A percentile compares a stretch with the other conserved stretches of the same genome.
Evolutionary conservation across 108 stramenopile genomes (phyloP).

Genomic region (Discostella pseudostelligera): DNA sequence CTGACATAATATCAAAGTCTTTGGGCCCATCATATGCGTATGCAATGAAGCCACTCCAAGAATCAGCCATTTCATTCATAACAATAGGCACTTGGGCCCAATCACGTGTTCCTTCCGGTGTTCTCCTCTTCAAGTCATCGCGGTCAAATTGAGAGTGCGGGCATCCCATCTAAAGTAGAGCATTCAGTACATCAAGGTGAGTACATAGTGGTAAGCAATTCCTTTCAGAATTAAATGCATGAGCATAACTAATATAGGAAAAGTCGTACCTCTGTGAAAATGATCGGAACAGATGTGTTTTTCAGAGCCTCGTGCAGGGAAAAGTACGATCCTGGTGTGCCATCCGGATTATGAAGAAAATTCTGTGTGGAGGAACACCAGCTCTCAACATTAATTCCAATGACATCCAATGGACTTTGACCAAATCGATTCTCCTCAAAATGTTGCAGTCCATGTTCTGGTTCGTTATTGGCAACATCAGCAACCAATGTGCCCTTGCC

Average conservation of each 20-base stretch:
- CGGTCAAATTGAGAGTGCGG: constrained; percentile 53
- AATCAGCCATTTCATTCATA: constrained; percentile 45
- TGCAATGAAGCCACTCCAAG: constrained; percentile 59
- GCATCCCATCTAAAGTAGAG: constrained; percentile 53
- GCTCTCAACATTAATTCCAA: constrained; percentile 61
- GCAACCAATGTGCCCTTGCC: constrained; percentile 9
- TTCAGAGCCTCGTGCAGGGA: constrained; percentile 42
- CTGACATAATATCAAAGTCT: constrained; percentile 54
- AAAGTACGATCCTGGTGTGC: constrained; percentile 48
- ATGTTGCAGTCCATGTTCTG: constrained; percentile 4
- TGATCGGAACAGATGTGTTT: constrained; percentile 42
- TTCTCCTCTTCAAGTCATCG: constrained; percentile 42
- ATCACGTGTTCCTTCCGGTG: constrained; percentile 39
- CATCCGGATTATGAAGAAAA: constrained; percentile 51
- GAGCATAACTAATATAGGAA: no score
- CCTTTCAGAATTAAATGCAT: no score
- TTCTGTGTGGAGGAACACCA: constrained; percentile 63
- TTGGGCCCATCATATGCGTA: constrained; percentile 62
- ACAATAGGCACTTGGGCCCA: constrained; percentile 56
- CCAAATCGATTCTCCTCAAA: constrained; percentile 29
- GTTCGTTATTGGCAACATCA: constrained; percentile 11
- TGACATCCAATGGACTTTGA: constrained; percentile 21
- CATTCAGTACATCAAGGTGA: no score
- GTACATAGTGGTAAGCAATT: no score
- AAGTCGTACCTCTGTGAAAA: constrained; percentile 50